Evolutionary conservation across 805 yeast genomes (phyloP), one percentile per base, ranked within the genome.

Genomic region (Starmerella khaoyaiensis): DNA sequence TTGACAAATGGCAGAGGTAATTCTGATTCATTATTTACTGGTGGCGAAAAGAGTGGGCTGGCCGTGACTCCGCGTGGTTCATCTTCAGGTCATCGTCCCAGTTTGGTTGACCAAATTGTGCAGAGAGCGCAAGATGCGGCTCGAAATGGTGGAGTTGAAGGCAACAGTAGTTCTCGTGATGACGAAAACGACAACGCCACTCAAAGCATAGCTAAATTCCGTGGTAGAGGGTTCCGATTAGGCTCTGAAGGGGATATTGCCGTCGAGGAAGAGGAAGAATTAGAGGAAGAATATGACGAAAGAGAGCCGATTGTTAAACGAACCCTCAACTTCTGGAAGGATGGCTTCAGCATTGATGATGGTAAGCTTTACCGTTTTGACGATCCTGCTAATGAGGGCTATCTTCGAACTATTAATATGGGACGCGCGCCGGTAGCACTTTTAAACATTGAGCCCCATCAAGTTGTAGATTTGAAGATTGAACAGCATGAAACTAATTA

Each of bases 261-360:
- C 7, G 6, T n/a, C 19, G 35, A 47, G 39, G 33, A 34, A 21
- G 45, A 24, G 11, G 51, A 38, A 19, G 39, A 28, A 16, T 21
- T 28, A 21, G 39, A 31, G 9, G 38, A 27, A 9, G 44, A 26
- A 10, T 38, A 28, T 21, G 31, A 27, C 16, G 37, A 29, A 23
- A 16, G 30, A 26, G 31, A 30, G 42, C 77, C 75, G 20, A 71
- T 72, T 41, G 94, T 78, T 4, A 67, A 69, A 14, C 70, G 97
- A 53, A 79, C 79, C 29, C 78, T 90, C 44, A 82, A 93, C 0
- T 87, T 90, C 57, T 90, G 98, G 98, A 78, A 75, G 49, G 87
- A 90, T 52, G 98, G 98, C 1, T 90, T 90, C 60, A 82, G 83
- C 45, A 84, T 90, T 19, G 97, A 90, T 22, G 94, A 86, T 33